Evolutionary conservation across 441 rosid species (phyloP).

Genomic region (Caryocar brasiliense): DNA sequence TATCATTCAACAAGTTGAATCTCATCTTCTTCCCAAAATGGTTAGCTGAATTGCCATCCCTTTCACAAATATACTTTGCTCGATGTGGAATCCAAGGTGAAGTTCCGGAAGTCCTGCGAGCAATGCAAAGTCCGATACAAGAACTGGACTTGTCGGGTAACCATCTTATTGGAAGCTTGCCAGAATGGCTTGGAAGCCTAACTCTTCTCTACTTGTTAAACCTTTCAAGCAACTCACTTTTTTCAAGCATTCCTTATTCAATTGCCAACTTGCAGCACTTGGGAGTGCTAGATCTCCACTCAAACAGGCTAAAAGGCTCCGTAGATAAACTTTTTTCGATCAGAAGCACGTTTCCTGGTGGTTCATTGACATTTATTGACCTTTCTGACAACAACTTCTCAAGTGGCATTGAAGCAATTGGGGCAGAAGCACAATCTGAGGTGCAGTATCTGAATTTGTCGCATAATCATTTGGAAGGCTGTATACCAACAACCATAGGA

Average conservation of each 20-base stretch:
- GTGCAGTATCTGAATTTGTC: conserved; percentile 32
- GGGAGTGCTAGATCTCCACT: conserved; percentile 39
- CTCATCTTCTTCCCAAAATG: conserved; percentile 30
- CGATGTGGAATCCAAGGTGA: conserved; percentile 38
- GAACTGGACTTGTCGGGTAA: conserved; percentile 45
- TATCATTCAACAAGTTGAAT: conserved; percentile 39
- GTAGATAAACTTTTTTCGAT: conserved; percentile 25
- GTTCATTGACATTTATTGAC: conserved; percentile 33
- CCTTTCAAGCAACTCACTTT: conserved; percentile 36
- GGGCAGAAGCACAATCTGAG: conserved; percentile 19
- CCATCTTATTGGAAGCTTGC: conserved; percentile 27
- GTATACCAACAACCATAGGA: conserved; percentile 22
- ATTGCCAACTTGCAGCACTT: conserved; percentile 19
- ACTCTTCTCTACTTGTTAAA: conserved; percentile 30
- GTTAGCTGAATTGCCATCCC: conserved; percentile 31
- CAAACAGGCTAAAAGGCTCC: conserved; percentile 35
- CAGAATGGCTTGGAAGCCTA: conserved; percentile 47
- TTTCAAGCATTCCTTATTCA: conserved; percentile 30
- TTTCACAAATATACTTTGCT: conserved; percentile 31
- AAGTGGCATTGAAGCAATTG: conserved; percentile 19
- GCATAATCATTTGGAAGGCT: conserved; percentile 16
- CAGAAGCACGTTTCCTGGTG: conserved; percentile 29
- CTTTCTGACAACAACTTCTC: conserved; percentile 39
- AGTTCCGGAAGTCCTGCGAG: conserved; percentile 30
- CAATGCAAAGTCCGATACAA: conserved; percentile 34